Conservation (phyloP, 1,284 basidiomycete species). For the Megacollybia platyphylla region DNA sequence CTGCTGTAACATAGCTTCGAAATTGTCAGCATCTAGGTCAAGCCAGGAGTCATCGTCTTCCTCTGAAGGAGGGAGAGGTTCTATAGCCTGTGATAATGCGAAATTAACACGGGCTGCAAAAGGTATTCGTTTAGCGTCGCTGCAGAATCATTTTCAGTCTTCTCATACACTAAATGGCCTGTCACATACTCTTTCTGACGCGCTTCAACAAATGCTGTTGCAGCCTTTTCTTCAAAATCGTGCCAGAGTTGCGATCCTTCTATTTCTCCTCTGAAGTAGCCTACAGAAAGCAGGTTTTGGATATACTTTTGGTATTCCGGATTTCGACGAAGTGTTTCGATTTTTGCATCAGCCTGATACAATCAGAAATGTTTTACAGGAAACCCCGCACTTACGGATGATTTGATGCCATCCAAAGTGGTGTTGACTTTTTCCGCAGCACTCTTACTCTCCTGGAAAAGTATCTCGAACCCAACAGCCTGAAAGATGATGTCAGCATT, state of each 20-base stretch:
- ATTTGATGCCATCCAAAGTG: conserved; percentile 22
- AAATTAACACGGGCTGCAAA: conserved; percentile 63
- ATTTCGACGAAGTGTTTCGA: conserved; percentile 52
- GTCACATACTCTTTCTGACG: conserved; percentile 51
- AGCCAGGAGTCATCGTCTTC: conserved; percentile 73
- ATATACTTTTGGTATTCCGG: conserved; percentile 61
- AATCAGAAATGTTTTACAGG: conserved; percentile 1
- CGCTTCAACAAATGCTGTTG: conserved; percentile 48
- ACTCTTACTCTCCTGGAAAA: conserved; percentile 72
- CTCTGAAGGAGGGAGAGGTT: conserved; percentile 10
- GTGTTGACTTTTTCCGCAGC: conserved; percentile 23
- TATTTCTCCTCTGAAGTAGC: conserved; percentile 68
- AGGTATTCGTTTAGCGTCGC: conserved; percentile 48
- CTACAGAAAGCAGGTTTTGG: conserved; percentile 41
- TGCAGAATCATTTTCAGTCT: conserved; percentile 13
- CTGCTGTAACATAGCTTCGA: conserved; percentile 50
- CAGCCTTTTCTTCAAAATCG: conserved; percentile 58
- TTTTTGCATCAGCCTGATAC: conserved; percentile 42
- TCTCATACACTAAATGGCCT: not conserved
- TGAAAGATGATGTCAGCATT: conserved; percentile 14
- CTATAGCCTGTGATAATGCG: conserved; percentile 33
- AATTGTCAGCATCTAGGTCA: conserved; percentile 45
- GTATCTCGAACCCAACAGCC: conserved; percentile 92
- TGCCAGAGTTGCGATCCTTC: conserved; percentile 72
- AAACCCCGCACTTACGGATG: conserved; percentile 29